Percentiles rank a stretch among this genome's conserved stretches.
phyloP scores from a whole-genome alignment of 768 basidiomycete genomes.

The Phlebiopsis gigantea region DNA sequence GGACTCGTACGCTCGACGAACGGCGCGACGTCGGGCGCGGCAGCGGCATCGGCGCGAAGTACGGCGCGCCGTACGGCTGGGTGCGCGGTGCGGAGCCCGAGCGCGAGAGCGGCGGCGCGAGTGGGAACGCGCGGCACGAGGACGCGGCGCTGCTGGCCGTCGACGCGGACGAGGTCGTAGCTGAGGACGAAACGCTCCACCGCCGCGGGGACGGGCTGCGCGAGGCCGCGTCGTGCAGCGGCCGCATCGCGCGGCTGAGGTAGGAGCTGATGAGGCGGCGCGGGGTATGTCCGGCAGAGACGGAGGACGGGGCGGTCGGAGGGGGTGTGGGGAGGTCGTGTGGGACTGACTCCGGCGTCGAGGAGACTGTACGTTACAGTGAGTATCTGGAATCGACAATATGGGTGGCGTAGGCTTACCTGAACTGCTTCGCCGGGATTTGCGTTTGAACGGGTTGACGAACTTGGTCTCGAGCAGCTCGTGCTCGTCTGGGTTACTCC shows the following conservation, averaged over 20 bases:
- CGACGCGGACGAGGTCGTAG: not conserved
- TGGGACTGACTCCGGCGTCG: too few species aligned
- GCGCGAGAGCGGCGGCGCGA: not conserved
- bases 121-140: not conserved
- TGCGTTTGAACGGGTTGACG: conserved; percentile 4
- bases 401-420: not conserved
- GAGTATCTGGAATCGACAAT: not conserved
- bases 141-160: not conserved
- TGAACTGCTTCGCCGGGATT: not conserved
- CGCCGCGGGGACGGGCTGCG: conserved; percentile 5
- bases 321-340: not conserved
- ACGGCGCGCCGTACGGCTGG: conserved; percentile 22
- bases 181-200: conserved; percentile 5
- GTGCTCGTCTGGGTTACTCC: not conserved
- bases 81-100: conserved; percentile 14
- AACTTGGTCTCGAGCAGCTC: not conserved
- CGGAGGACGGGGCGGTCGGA: not conserved
- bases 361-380: not conserved
- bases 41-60: conserved; percentile 18
- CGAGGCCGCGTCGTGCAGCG: not conserved
- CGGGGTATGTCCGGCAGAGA: not conserved
- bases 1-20: not conserved
- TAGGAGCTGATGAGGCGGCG: not conserved
- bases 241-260: not conserved
- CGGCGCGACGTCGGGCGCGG: not conserved